phyloP scores from a whole-genome alignment of 148 eudicot species.

The Nyssa sinensis region DNA sequence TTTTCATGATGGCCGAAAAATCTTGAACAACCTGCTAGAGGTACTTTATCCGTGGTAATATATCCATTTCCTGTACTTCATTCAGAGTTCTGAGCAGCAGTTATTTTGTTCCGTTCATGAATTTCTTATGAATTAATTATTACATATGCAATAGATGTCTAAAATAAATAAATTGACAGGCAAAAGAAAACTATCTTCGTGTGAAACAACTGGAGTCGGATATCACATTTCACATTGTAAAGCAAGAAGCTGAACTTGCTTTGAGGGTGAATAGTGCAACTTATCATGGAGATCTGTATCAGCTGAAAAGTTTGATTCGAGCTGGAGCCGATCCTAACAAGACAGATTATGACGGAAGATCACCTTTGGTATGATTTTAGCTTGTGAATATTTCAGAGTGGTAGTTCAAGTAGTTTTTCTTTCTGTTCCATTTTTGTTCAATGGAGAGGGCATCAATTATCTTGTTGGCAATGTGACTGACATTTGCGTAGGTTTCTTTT shows the following conservation, averaged over 20 bases:
- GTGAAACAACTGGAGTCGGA: constrained; percentile 77
- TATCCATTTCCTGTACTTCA: background rate
- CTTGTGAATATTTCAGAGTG: background rate
- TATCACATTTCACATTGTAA: constrained; percentile 70
- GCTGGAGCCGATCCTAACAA: constrained; percentile 93
- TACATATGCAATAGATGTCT: background rate
- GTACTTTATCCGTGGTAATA: constrained; percentile 27
- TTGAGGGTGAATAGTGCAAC: constrained; percentile 81
- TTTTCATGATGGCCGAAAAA: constrained; percentile 76
- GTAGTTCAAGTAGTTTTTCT: background rate
- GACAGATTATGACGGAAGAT: constrained; percentile 84
- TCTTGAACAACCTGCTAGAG: constrained; percentile 76
- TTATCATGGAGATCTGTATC: constrained; percentile 71
- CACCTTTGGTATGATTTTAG: constrained; percentile 66
- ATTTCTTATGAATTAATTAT: too few species aligned
- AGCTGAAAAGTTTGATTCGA: constrained; percentile 63
- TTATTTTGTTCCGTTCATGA: background rate
- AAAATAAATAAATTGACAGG: constrained; percentile 41
- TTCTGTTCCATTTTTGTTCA: background rate
- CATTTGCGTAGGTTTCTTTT: too few species aligned
- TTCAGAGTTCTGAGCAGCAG: background rate
- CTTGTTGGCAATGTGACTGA: too few species aligned
- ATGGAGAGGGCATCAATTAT: too few species aligned
- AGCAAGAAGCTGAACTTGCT: constrained; percentile 97
- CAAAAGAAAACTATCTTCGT: constrained; percentile 53